Percentiles rank a stretch among this genome's conserved stretches.
Conservation (phyloP, 805 yeast genomes). For the Sugiyamaella marilandica region DNA sequence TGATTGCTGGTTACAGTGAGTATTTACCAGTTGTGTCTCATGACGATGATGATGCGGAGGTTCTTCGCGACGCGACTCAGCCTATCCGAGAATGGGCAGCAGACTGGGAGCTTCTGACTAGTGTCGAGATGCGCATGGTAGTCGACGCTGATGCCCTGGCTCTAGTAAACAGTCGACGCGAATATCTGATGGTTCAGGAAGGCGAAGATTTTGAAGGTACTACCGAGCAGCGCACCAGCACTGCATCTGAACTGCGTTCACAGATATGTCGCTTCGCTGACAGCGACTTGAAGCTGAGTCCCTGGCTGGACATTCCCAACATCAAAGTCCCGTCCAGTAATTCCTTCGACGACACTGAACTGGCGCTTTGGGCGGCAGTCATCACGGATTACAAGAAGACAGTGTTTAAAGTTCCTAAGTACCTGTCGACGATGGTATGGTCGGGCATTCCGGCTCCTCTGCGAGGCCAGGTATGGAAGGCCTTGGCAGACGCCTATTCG, state of each 20-base stretch:
- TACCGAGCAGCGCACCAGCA: neutral
- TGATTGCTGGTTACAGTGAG: too few species aligned
- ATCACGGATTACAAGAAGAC: slow-evolving; percentile 30
- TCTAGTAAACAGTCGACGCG: slow-evolving; percentile 8
- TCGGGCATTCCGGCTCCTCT: slow-evolving; percentile 34
- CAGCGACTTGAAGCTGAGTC: neutral
- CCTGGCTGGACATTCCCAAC: slow-evolving; percentile 19
- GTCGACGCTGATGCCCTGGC: slow-evolving; percentile 11
- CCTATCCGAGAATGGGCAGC: neutral
- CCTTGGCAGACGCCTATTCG: slow-evolving; percentile 30
- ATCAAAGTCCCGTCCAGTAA: slow-evolving; percentile 4
- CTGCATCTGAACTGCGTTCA: neutral
- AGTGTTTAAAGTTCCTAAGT: slow-evolving; percentile 29
- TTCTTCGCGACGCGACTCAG: neutral
- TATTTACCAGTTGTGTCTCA: neutral
- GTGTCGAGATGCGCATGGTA: slow-evolving; percentile 20
- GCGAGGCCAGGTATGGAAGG: slow-evolving; percentile 34
- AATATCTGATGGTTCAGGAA: slow-evolving; percentile 9
- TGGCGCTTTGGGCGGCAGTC: slow-evolving; percentile 34
- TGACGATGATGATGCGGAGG: neutral
- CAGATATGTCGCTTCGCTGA: slow-evolving; percentile 7
- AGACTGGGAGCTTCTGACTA: slow-evolving; percentile 17
- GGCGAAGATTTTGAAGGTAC: neutral
- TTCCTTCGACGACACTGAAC: slow-evolving; percentile 22
- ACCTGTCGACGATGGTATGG: slow-evolving; percentile 29